These are phyloP conservation scores for Helenozyma baotianmanensis DNA, from an alignment of 805 yeast genomes.

Conservation along the genomic window DNA sequence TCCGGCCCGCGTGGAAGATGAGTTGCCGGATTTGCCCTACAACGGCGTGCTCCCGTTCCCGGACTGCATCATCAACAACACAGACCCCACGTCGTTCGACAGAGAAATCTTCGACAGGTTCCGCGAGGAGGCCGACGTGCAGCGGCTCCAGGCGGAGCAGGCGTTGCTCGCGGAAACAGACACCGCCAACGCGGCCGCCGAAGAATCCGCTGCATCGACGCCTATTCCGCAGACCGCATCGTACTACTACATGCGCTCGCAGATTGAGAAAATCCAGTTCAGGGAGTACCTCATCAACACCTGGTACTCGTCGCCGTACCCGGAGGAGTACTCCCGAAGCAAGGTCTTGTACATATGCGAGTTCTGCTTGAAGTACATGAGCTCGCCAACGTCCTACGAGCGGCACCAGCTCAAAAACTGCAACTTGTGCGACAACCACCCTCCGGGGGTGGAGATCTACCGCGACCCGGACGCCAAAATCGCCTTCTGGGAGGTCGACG, in stretches of 20 bases:
- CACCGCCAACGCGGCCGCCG: constrained; percentile 12
- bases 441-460: constrained; percentile 52
- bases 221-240: constrained; percentile 14
- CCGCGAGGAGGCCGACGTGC: constrained; percentile 32
- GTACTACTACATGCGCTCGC: constrained; percentile 27
- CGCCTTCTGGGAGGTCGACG: constrained; percentile 58
- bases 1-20: not conserved
- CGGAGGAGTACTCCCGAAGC: constrained; percentile 70
- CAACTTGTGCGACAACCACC: constrained; percentile 48
- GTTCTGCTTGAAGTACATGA: constrained; percentile 75
- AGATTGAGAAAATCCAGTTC: constrained; percentile 63
- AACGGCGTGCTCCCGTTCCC: constrained; percentile 58
- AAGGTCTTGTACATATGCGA: constrained; percentile 73
- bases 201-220: constrained; percentile 11
- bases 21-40: constrained; percentile 50
- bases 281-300: constrained; percentile 74
- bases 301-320: constrained; percentile 93
- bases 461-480: constrained; percentile 26
- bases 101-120: constrained; percentile 44
- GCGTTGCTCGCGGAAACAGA: constrained; percentile 2
- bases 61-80: constrained; percentile 55
- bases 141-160: constrained; percentile 5
- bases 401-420: constrained; percentile 76
- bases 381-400: constrained; percentile 57
- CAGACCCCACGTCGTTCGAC: constrained; percentile 56